Evolutionary conservation across 495 filamentous ascomycete genomes (phyloP).

Genomic region (Usnea hakonensis): DNA sequence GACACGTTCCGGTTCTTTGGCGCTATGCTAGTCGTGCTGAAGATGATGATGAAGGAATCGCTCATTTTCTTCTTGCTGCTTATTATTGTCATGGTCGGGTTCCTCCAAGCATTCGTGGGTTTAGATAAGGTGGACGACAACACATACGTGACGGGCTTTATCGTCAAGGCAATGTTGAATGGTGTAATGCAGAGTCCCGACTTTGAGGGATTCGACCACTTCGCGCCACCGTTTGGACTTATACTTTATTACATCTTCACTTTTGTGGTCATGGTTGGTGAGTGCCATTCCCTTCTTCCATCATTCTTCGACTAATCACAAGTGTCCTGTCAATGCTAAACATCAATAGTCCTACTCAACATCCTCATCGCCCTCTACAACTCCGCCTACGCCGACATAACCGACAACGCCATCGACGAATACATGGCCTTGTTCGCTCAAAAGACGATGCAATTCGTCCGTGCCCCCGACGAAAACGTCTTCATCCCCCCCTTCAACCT

Average conservation of each 20-base stretch:
- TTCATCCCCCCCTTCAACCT: slow-evolving; percentile 95
- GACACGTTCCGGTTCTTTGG: slow-evolving; percentile 95
- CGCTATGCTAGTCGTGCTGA: slow-evolving; percentile 91
- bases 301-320: neutral
- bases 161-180: slow-evolving; percentile 85
- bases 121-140: slow-evolving; percentile 75
- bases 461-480: slow-evolving; percentile 95
- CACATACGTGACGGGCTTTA: slow-evolving; percentile 55
- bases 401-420: slow-evolving; percentile 87
- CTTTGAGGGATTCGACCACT: slow-evolving; percentile 78
- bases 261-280: slow-evolving; percentile 85
- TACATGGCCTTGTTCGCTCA: slow-evolving; percentile 85
- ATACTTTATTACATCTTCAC: slow-evolving; percentile 94
- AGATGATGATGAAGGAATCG: slow-evolving; percentile 99
- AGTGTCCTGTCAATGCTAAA: neutral
- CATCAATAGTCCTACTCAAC: slow-evolving; percentile 21
- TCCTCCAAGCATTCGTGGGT: slow-evolving; percentile 92
- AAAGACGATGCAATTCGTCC: slow-evolving; percentile 92
- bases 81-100: slow-evolving; percentile 75
- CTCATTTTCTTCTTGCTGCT: slow-evolving; percentile 97
- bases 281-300: slow-evolving; percentile 13
- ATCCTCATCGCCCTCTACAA: slow-evolving; percentile 90
- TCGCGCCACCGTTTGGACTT: slow-evolving; percentile 71
- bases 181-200: slow-evolving; percentile 84
- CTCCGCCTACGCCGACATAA: slow-evolving; percentile 91